Base-by-base conservation (phyloP, 116 monocot genomes). In the Iris pallida region DNA sequence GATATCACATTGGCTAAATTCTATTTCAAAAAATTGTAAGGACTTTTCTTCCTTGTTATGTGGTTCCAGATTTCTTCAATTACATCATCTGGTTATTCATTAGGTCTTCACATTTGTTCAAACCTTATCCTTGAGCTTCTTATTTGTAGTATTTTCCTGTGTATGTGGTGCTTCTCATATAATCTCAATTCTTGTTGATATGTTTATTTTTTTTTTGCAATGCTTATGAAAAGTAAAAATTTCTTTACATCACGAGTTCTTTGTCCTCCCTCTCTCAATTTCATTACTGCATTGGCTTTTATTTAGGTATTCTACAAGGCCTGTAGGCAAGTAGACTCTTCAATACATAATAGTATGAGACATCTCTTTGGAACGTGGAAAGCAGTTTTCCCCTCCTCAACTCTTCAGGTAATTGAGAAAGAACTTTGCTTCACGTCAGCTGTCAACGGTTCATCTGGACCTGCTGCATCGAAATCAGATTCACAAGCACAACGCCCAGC, bases 281-380 rank as follows among this genome's bases (percentile, higher is more conserved):
- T 9, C 20, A 12, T 0, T 40, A 9, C 8, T 11, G 20, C 18
- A 17, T 47, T 2, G 9, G 18, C 19, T 49, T 65, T 63, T 16
- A 16, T 7, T 17, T 68, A 98, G 97, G 97, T 98, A 17, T 98
- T 98, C 69, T 92, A 90, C 86, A 93, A 84, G 80, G 93, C 97
- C 40, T 98, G 93, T 77, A 87, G 82, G 64, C 87, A 85, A 76
- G 97, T 98, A 74, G 93, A 98, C 65, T 67, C 97, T 68, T 75
- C 93, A 53, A 74, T 88, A 73, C 97, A 88, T 83, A 73, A 78
- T 65, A 83, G 90, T 57, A 87, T 98, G 97, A 81, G 90, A 58
- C 97, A 98, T 81, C 88, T 98, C 69, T 98, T 93, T 80, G 90
- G 97, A 56, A 98, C 97, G 60, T 98, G 97, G 97, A 98, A 84